phyloP scores from a whole-genome alignment of 345 rosid species.

The Pistacia vera region DNA sequence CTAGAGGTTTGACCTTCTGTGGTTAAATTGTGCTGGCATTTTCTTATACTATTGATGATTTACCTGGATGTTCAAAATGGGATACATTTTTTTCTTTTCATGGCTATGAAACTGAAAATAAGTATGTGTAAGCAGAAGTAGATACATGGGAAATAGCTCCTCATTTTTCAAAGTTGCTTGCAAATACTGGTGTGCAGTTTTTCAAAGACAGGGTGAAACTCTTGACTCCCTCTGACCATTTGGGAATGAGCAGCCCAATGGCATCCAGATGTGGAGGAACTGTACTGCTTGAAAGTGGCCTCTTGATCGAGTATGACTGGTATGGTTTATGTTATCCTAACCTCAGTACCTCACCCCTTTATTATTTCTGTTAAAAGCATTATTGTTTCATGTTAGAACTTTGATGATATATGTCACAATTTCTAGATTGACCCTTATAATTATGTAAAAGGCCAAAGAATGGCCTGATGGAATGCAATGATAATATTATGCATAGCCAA shows the following conservation, averaged over 20 bases:
- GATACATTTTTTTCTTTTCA: not conserved
- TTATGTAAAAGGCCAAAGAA: not conserved
- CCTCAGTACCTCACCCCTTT: not conserved
- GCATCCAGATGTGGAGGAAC: constrained; percentile 68
- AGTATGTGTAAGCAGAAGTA: constrained; percentile 59
- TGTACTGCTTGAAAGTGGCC: constrained; percentile 84
- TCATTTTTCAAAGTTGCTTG: constrained; percentile 84
- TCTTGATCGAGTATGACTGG: constrained; percentile 90
- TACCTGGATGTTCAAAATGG: not conserved
- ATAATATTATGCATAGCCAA: not conserved
- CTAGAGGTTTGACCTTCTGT: constrained; percentile 65
- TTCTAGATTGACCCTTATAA: not conserved
- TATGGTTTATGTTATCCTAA: constrained; percentile 37
- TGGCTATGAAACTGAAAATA: not conserved
- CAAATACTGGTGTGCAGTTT: constrained; percentile 70
- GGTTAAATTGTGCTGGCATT: not conserved
- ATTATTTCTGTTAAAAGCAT: not conserved
- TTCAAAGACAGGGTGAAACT: constrained; percentile 79
- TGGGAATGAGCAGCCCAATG: constrained; percentile 50
- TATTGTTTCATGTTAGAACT: not conserved
- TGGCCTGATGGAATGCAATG: not conserved
- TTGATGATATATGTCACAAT: constrained; percentile 5
- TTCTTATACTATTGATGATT: constrained; percentile 8
- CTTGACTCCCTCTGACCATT: constrained; percentile 64
- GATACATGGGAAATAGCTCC: constrained; percentile 99